Evolutionary conservation across 2,329 filamentous ascomycete genomes (phyloP).

Genomic region (Sclerotinia glacialis): DNA sequence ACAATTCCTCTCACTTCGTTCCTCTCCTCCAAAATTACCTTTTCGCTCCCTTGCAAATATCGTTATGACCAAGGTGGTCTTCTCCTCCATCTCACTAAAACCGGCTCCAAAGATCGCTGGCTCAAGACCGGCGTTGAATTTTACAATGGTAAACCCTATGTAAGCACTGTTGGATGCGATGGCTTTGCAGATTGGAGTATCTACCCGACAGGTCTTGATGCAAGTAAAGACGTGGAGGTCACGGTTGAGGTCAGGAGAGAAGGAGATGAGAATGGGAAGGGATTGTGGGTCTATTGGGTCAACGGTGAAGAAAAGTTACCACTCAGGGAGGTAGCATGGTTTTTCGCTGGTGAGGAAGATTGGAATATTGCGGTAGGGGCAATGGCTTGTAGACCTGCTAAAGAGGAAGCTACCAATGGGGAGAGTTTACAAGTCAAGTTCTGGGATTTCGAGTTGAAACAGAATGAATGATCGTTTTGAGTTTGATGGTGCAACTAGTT

Average conservation of each 20-base stretch:
- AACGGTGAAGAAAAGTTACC: conserved; percentile 5
- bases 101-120: conserved; percentile 6
- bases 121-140: conserved; percentile 18
- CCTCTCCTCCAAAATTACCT: conserved; percentile 1
- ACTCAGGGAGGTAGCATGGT: conserved; percentile 18
- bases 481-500: rapidly evolving
- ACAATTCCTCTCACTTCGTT: conserved; percentile 8
- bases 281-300: conserved; percentile 20
- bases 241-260: conserved; percentile 18
- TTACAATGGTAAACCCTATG: conserved; percentile 4
- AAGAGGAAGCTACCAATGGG: not conserved
- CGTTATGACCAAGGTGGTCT: conserved; percentile 21
- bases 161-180: conserved; percentile 18
- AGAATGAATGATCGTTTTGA: not conserved
- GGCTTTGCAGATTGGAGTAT: conserved; percentile 15
- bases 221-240: conserved; percentile 1
- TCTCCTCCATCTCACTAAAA: conserved; percentile 7
- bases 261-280: conserved; percentile 5
- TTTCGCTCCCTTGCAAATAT: conserved; percentile 9
- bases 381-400: conserved; percentile 19
- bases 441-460: conserved; percentile 9
- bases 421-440: conserved; percentile 15
- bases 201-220: not conserved
- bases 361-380: not conserved
- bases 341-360: conserved; percentile 16